Conservation (phyloP, 2,329 filamentous ascomycete genomes). For the Aspergillus eucalypticola region DNA sequence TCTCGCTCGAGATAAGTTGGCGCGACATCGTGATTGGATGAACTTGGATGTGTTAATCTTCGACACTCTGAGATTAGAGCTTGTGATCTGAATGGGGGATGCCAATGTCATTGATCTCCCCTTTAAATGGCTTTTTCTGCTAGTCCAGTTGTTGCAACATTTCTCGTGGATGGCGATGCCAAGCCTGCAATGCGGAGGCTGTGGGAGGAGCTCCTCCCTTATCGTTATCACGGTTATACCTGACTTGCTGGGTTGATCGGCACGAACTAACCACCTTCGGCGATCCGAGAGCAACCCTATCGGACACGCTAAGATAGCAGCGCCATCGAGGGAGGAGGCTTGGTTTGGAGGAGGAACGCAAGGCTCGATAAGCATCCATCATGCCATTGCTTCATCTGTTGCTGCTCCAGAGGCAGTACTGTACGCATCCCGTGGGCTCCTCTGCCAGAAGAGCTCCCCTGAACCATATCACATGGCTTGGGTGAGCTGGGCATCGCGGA, state of each 20-base stretch:
- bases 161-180: background rate
- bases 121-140: background rate
- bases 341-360: too few species aligned
- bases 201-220: conserved; percentile 1
- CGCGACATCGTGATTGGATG: conserved; percentile 42
- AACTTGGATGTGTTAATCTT: too few species aligned
- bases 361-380: too few species aligned
- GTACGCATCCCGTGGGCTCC: background rate
- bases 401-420: too few species aligned
- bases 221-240: background rate
- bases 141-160: too few species aligned
- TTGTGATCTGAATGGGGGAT: too few species aligned
- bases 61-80: too few species aligned
- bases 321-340: too few species aligned
- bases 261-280: background rate
- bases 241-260: background rate
- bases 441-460: background rate
- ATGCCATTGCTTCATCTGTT: too few species aligned
- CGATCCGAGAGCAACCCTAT: background rate
- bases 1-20: conserved; percentile 49
- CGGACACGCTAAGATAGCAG: background rate
- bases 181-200: background rate
- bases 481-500: background rate
- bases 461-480: background rate
- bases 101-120: too few species aligned